Evolutionary conservation across 345 rosid genomes (phyloP), one percentile per base, ranked within the genome.

Genomic region (Cardamine chenopodiifolia): DNA sequence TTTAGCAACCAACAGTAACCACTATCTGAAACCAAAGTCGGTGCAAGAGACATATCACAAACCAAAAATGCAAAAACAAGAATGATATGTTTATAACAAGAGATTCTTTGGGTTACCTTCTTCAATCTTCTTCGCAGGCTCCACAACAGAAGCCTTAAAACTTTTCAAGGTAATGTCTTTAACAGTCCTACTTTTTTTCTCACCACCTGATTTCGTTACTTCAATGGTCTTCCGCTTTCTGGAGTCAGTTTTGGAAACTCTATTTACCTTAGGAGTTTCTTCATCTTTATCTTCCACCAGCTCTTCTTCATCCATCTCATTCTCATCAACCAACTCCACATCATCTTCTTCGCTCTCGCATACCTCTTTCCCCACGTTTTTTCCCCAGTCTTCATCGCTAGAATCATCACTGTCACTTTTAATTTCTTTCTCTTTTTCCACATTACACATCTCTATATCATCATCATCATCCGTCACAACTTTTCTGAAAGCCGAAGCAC

Each of bases 331-430:
- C 76, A 90, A 71, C 12, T 57, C 78, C 61, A 75, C 62, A 79
- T 84, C 93, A 76, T 84, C 88, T 44, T 79, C 87, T 35, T 52
- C 85, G 22, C 81, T 84, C 66, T 87, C 90, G 52, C 76, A 79
- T 6, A 58, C 70, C 28, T 85, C 86, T 62, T 84, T 84, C 61
- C 62, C 89, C 28, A 14, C 62, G 52, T 82, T 82, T 80, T 72
- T 74, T 34, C 79, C 89, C 97, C 97, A 95, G 42, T 92, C 96
- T 62, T 90, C 93, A 79, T 95, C 98, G 34, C 82, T 83, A 19
- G 92, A 87, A 76, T 86, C 93, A 77, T 86, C 92, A 64, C 50
- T 78, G 37, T 59, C 79, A 50, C 81, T 70, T 40, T 84, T 75
- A 23, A 35, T 77, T 54, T 55, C 80, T 52, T 48, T 77, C 69